Evolutionary conservation across 768 basidiomycete species (phyloP).

Genomic region (Russula lepida): DNA sequence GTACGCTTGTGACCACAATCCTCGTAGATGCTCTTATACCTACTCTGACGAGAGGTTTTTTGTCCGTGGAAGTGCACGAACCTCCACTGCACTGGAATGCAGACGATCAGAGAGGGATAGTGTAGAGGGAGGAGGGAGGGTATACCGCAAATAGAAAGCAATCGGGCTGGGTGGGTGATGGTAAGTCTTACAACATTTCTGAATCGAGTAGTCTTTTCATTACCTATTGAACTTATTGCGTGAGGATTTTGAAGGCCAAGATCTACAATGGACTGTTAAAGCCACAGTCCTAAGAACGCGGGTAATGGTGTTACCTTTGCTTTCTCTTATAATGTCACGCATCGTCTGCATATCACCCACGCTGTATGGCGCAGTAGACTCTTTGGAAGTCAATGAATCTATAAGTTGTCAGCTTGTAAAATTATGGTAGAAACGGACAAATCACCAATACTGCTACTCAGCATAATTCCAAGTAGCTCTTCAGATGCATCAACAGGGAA

Average conservation of each 20-base stretch:
- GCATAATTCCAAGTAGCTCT: not conserved
- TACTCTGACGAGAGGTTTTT: constrained; percentile 1
- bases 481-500: not conserved
- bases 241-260: not conserved
- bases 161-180: not conserved
- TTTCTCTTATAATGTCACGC: constrained; percentile 1
- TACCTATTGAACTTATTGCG: constrained; percentile 7
- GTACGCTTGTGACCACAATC: not conserved
- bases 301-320: not conserved
- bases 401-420: not conserved
- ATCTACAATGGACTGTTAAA: not conserved
- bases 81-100: not conserved
- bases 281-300: not conserved
- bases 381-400: constrained; percentile 10
- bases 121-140: not conserved
- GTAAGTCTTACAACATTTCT: not conserved
- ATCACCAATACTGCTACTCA: constrained; percentile 9
- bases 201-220: not conserved
- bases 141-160: constrained; percentile 6
- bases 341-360: constrained; percentile 3
- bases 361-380: constrained; percentile 6
- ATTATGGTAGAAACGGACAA: not conserved
- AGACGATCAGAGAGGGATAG: not conserved
- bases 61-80: constrained; percentile 12
- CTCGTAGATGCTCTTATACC: constrained; percentile 4